Evolutionary conservation across 148 eudicot species (phyloP).

Genomic region (Amaranthus hypochondriacus): DNA sequence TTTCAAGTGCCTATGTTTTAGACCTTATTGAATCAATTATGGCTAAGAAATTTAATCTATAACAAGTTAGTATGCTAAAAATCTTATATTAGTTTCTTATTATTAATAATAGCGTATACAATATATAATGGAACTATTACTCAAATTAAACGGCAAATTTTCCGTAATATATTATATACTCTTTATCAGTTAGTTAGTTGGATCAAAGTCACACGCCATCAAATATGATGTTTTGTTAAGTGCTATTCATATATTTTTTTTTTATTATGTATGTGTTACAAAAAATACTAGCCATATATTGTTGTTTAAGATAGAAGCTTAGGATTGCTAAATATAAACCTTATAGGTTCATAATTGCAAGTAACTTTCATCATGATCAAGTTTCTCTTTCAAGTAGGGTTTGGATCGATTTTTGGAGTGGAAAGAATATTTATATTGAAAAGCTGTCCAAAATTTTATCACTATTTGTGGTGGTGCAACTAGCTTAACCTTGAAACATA

Average conservation of each 20-base stretch:
- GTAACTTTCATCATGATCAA: conserved; percentile 11
- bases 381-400: conserved; percentile 13
- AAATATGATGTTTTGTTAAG: not conserved
- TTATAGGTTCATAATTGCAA: conserved; percentile 15
- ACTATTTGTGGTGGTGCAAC: conserved; percentile 2
- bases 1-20: not conserved
- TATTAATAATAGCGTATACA: not conserved
- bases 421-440: not conserved
- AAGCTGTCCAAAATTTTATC: not conserved
- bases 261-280: not conserved
- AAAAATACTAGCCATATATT: not conserved
- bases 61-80: not conserved
- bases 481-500: not conserved
- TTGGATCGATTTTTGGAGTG: not conserved
- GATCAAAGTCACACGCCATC: too few relatives aligned
- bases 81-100: not conserved
- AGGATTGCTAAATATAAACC: conserved; percentile 8
- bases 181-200: too few relatives aligned
- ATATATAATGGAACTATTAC: not conserved
- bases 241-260: not conserved
- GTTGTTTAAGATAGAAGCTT: not conserved
- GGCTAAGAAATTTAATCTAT: not conserved
- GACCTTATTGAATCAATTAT: not conserved
- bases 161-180: too few relatives aligned
- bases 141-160: too few relatives aligned